phyloP scores from a whole-genome alignment of 345 rosid genomes.

The Noccaea bulbosa region DNA sequence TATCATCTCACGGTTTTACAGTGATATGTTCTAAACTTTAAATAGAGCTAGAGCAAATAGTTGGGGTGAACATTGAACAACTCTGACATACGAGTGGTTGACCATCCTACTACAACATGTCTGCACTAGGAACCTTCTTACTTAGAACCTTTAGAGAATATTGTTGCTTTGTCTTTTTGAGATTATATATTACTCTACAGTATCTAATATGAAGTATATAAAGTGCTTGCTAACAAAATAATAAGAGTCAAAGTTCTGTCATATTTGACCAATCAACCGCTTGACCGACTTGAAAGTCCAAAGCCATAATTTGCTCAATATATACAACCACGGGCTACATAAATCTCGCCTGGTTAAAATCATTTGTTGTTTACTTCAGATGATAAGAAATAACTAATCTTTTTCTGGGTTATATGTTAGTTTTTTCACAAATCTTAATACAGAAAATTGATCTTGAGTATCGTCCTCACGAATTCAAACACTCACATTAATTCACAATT shows the following conservation, averaged over 20 bases:
- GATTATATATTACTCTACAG: constrained; percentile 1
- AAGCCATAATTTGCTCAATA: constrained; percentile 1
- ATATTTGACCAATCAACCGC: constrained; percentile 40
- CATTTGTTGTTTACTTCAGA: neutral
- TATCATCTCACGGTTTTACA: constrained; percentile 5
- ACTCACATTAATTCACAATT: neutral
- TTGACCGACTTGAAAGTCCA: constrained; percentile 18
- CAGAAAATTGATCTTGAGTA: neutral
- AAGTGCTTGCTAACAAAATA: neutral
- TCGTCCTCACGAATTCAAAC: neutral
- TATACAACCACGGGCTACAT: neutral
- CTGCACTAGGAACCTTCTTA: constrained; percentile 28
- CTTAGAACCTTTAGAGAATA: neutral
- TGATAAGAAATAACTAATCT: neutral
- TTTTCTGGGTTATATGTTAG: too few species aligned
- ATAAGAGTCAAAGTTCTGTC: constrained; percentile 32
- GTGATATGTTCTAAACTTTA: constrained; percentile 1
- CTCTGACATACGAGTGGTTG: constrained; percentile 32
- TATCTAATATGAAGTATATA: neutral
- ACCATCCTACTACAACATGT: constrained; percentile 22
- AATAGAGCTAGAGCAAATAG: constrained; percentile 21
- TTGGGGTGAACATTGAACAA: constrained; percentile 27
- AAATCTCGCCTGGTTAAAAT: neutral
- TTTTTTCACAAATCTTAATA: too few species aligned
- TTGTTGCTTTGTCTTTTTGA: neutral